Conservation (phyloP, 2,329 filamentous ascomycete genomes). For the Curvularia verruculosa region DNA sequence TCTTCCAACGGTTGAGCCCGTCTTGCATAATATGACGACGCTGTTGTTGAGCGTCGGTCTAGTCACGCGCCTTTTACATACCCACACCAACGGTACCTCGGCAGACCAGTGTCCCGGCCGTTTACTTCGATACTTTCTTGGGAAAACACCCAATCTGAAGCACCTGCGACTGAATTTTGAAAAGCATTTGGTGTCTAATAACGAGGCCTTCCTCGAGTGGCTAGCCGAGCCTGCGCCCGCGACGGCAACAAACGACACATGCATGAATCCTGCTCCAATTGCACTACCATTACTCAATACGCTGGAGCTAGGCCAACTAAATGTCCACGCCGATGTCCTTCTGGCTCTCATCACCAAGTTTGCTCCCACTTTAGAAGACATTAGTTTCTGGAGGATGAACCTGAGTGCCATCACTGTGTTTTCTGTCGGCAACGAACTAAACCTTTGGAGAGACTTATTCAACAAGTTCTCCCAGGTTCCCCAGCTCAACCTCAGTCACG, state of each 20-base stretch:
- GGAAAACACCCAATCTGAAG: constrained; percentile 52
- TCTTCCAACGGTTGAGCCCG: constrained; percentile 45
- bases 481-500: constrained; percentile 18
- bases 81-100: constrained; percentile 17
- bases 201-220: constrained; percentile 44
- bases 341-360: constrained; percentile 48
- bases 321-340: constrained; percentile 12
- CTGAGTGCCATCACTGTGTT: constrained; percentile 17
- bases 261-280: constrained; percentile 19
- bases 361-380: constrained; percentile 50
- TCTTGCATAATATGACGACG: constrained; percentile 56
- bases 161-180: constrained; percentile 62
- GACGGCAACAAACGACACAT: neutral
- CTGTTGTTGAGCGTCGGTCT: constrained; percentile 52
- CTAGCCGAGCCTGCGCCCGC: constrained; percentile 37
- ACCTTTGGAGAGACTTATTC: constrained; percentile 31
- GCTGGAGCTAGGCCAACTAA: constrained; percentile 35
- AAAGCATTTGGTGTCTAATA: constrained; percentile 21
- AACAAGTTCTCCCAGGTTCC: constrained; percentile 13
- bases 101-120: constrained; percentile 15
- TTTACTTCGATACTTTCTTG: constrained; percentile 49
- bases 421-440: constrained; percentile 18
- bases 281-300: constrained; percentile 21
- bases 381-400: constrained; percentile 57
- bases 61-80: constrained; percentile 12